These are phyloP conservation scores for Penicillium corylophilum DNA, from an alignment of 2,329 filamentous ascomycete species.

Conservation along the genomic window DNA sequence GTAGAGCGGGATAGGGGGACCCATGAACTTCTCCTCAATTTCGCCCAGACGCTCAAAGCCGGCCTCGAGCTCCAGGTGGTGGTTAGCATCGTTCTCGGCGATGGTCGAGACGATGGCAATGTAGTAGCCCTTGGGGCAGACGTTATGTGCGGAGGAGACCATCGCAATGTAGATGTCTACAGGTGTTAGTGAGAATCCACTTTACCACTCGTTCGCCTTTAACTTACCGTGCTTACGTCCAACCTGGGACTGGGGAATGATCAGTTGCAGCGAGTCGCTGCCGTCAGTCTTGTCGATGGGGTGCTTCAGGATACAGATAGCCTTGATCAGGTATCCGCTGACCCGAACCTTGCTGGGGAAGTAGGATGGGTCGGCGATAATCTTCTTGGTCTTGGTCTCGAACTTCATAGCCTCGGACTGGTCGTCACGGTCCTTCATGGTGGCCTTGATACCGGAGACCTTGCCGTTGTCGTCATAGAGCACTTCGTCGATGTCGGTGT, in stretches of 20 bases:
- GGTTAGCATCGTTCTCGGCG: constrained; percentile 85
- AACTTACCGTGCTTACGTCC: constrained; percentile 87
- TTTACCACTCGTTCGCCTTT: background rate
- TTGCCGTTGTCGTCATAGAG: constrained; percentile 74
- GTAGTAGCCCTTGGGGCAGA: constrained; percentile 98
- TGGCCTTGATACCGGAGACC: constrained; percentile 94
- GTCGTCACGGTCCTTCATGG: constrained; percentile 85
- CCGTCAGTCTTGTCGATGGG: constrained; percentile 87
- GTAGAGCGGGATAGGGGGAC: constrained; percentile 87
- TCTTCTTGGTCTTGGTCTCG: constrained; percentile 92
- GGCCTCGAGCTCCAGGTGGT: constrained; percentile 90
- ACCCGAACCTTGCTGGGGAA: constrained; percentile 87
- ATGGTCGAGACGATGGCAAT: constrained; percentile 98
- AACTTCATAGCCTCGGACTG: constrained; percentile 78
- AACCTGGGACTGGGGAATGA: constrained; percentile 96
- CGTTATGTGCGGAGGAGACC: constrained; percentile 93
- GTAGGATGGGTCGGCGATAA: constrained; percentile 94
- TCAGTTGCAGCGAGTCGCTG: constrained; percentile 86
- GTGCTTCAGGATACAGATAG: constrained; percentile 97
- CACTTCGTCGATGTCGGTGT: constrained; percentile 89
- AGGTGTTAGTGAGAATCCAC: constrained; percentile 13
- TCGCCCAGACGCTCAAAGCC: constrained; percentile 88
- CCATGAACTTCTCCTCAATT: constrained; percentile 98
- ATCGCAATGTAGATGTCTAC: constrained; percentile 94
- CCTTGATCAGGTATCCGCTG: constrained; percentile 86